Evolutionary conservation across 75 land plant genomes (phyloP).

Genomic region (Azolla pinnata): DNA sequence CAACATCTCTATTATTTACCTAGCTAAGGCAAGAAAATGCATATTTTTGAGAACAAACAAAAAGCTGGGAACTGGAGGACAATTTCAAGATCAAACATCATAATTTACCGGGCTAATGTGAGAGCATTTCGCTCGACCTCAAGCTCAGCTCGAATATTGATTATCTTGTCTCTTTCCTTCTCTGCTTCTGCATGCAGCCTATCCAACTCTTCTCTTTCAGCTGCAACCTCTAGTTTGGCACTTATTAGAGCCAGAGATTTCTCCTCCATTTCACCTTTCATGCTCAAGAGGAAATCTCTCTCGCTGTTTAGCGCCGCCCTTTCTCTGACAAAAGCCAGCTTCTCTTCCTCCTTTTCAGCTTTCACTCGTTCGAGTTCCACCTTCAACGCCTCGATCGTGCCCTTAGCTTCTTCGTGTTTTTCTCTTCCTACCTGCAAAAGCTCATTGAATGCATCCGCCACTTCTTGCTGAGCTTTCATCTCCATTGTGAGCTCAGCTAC

Average conservation of each 20-base stretch:
- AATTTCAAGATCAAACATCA: no score
- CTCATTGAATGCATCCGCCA: slow-evolving; percentile 52
- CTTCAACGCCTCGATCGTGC: slow-evolving; percentile 53
- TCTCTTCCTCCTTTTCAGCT: slow-evolving; percentile 59
- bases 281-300: slow-evolving; percentile 50
- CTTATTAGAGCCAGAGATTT: slow-evolving; percentile 47
- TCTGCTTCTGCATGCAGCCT: slow-evolving; percentile 58
- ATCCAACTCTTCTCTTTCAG: slow-evolving; percentile 56
- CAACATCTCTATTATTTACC: no score
- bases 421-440: slow-evolving; percentile 55
- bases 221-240: slow-evolving; percentile 50
- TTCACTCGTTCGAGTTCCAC: slow-evolving; percentile 53
- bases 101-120: slow-evolving; percentile 75
- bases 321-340: slow-evolving; percentile 42
- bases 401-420: slow-evolving; percentile 48
- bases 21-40: no score
- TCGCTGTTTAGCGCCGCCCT: slow-evolving; percentile 67
- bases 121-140: slow-evolving; percentile 85
- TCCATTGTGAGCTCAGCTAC: slow-evolving; percentile 75
- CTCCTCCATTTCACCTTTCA: slow-evolving; percentile 61
- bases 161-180: slow-evolving; percentile 40
- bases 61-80: no score
- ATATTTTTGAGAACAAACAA: no score
- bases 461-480: slow-evolving; percentile 74
- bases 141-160: slow-evolving; percentile 57